Evolutionary conservation across 2,329 filamentous ascomycete species (phyloP).

Genomic region (Rasamsonia emersonii): DNA sequence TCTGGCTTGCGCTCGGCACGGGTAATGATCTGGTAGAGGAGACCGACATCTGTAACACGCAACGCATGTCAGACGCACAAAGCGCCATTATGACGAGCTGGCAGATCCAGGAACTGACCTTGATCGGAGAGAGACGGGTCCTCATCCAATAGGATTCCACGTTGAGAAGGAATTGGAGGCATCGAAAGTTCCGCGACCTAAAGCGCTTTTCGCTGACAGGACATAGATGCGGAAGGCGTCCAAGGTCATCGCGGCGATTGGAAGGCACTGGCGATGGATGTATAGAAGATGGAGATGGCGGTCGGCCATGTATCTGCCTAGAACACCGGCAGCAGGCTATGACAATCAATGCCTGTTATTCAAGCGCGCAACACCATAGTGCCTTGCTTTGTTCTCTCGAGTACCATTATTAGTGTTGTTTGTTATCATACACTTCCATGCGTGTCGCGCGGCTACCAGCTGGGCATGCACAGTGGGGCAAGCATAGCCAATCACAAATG

Average conservation of each 20-base stretch:
- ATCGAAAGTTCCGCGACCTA: conserved; percentile 41
- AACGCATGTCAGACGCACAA: conserved; percentile 3
- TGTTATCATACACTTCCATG: too few species aligned
- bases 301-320: too few species aligned
- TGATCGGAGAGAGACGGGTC: conserved; percentile 49
- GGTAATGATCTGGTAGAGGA: conserved; percentile 68
- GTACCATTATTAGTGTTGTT: too few species aligned
- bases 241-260: conserved; percentile 30
- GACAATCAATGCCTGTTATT: too few species aligned
- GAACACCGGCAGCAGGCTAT: too few species aligned
- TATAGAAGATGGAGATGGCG: too few species aligned
- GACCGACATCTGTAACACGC: conserved; percentile 69
- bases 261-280: too few species aligned
- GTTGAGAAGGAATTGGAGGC: conserved; percentile 39
- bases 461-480: too few species aligned
- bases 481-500: too few species aligned
- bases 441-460: too few species aligned
- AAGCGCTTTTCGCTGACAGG: conserved; percentile 34
- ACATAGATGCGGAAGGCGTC: conserved; percentile 32
- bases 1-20: conserved; percentile 60
- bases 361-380: too few species aligned
- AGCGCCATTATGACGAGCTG: neutral
- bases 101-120: conserved; percentile 34
- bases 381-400: too few species aligned
- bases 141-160: conserved; percentile 33